Conservation (phyloP, 495 filamentous ascomycete genomes). For the Talaromyces adpressus region DNA sequence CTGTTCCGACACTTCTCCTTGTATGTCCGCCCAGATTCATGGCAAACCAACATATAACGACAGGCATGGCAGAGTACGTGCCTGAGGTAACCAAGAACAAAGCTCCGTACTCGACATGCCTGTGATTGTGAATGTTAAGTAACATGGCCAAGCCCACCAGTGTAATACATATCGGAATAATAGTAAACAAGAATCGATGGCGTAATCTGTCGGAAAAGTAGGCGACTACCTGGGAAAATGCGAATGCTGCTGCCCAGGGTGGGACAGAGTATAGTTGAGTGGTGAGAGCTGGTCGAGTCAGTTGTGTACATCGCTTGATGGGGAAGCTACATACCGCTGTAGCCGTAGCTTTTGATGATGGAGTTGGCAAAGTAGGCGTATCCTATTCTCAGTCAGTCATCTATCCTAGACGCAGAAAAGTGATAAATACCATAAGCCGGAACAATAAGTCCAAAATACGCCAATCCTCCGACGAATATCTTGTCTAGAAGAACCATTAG, state of each 20-base stretch:
- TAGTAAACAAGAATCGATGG: constrained; percentile 70
- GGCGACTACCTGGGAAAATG: constrained; percentile 68
- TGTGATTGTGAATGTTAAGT: constrained; percentile 54
- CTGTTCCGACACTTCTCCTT: constrained; percentile 71
- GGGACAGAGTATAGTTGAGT: constrained; percentile 82
- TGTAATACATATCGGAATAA: constrained; percentile 55
- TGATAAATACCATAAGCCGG: constrained; percentile 73
- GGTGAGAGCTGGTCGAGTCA: constrained; percentile 43
- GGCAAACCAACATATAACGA: constrained; percentile 87
- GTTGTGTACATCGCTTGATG: constrained; percentile 10
- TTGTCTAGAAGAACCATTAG: constrained; percentile 37
- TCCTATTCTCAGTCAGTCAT: constrained; percentile 14
- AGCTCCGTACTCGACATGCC: constrained; percentile 59
- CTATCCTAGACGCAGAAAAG: constrained; percentile 48
- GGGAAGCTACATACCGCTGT: constrained; percentile 28
- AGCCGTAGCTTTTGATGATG: constrained; percentile 64
- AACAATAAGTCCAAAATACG: constrained; percentile 80
- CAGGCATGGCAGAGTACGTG: constrained; percentile 67
- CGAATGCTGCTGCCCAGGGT: constrained; percentile 75
- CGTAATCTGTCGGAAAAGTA: constrained; percentile 56
- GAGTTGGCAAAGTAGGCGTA: constrained; percentile 74
- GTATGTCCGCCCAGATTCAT: constrained; percentile 91
- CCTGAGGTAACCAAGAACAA: constrained; percentile 60
- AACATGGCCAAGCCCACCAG: constrained; percentile 70
- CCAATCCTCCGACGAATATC: constrained; percentile 70